Percentiles rank a stretch among this genome's conserved stretches.
Evolutionary conservation across 164 flowering plant genomes (phyloP).

Genomic region (Cinnamomum micranthum): DNA sequence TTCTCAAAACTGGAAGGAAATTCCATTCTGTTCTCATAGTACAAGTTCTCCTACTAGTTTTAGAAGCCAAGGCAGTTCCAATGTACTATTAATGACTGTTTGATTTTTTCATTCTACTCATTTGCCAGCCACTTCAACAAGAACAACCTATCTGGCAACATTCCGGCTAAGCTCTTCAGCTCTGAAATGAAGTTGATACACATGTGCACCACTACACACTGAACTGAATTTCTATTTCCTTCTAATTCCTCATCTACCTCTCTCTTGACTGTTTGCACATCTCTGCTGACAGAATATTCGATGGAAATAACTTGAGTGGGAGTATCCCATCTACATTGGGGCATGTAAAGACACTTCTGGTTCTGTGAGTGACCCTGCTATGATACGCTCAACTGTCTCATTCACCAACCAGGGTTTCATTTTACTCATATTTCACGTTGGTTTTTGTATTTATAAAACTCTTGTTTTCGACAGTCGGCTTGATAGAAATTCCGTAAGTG

Average conservation of each 20-base stretch:
- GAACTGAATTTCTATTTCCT: neutral
- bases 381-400: too few relatives aligned
- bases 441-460: neutral
- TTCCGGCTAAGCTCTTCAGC: slow-evolving; percentile 67
- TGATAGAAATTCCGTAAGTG: slow-evolving; percentile 61
- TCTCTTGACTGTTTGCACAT: neutral
- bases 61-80: neutral
- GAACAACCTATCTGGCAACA: slow-evolving; percentile 71
- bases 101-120: neutral
- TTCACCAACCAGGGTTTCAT: neutral
- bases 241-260: neutral
- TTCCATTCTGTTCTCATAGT: slow-evolving; percentile 7
- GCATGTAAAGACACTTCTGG: too few relatives aligned
- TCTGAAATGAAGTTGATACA: slow-evolving; percentile 70
- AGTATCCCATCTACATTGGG: too few relatives aligned
- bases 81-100: neutral
- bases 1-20: neutral
- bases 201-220: slow-evolving; percentile 49
- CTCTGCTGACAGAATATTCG: slow-evolving; percentile 44
- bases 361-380: too few relatives aligned
- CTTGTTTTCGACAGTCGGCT: slow-evolving; percentile 53
- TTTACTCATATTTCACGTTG: neutral
- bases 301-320: too few relatives aligned
- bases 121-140: slow-evolving; percentile 84
- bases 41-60: neutral